A percentile compares a stretch with the other conserved stretches of the same genome.
phyloP scores from a whole-genome alignment of 305 asterid species.

The Plantago rigida region DNA sequence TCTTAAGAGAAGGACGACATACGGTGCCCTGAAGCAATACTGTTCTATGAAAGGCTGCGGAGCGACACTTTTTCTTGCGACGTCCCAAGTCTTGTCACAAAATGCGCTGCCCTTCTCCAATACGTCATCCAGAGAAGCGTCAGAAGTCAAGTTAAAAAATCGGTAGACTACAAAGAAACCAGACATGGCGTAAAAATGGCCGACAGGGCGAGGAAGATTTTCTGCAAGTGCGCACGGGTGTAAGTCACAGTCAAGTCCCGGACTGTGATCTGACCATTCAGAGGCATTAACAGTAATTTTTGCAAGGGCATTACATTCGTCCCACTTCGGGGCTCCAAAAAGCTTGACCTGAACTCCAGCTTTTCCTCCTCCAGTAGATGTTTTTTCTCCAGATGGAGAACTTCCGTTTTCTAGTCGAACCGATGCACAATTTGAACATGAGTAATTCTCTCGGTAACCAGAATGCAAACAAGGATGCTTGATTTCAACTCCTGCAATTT shows the following conservation, averaged over 20 bases:
- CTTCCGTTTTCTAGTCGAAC: slow-evolving; percentile 28
- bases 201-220: slow-evolving; percentile 41
- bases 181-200: slow-evolving; percentile 48
- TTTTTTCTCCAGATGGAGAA: slow-evolving; percentile 29
- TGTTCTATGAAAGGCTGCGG: slow-evolving; percentile 60
- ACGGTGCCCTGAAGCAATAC: slow-evolving; percentile 55
- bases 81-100: slow-evolving; percentile 44
- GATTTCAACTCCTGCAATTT: slow-evolving; percentile 39
- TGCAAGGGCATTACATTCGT: slow-evolving; percentile 40
- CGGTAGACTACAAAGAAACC: slow-evolving; percentile 50
- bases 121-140: slow-evolving; percentile 43
- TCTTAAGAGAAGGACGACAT: slow-evolving; percentile 42
- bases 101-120: slow-evolving; percentile 44
- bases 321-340: slow-evolving; percentile 53
- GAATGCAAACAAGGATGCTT: slow-evolving; percentile 58
- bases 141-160: slow-evolving; percentile 41
- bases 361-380: slow-evolving; percentile 23
- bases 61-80: slow-evolving; percentile 39
- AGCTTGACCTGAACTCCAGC: slow-evolving; percentile 30
- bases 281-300: slow-evolving; percentile 44
- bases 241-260: slow-evolving; percentile 42
- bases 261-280: slow-evolving; percentile 44
- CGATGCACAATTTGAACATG: slow-evolving; percentile 42
- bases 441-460: slow-evolving; percentile 39
- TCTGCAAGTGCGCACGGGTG: slow-evolving; percentile 49